Base-by-base conservation (phyloP, 805 yeast species). In the Wickerhamomyces mucosus region DNA sequence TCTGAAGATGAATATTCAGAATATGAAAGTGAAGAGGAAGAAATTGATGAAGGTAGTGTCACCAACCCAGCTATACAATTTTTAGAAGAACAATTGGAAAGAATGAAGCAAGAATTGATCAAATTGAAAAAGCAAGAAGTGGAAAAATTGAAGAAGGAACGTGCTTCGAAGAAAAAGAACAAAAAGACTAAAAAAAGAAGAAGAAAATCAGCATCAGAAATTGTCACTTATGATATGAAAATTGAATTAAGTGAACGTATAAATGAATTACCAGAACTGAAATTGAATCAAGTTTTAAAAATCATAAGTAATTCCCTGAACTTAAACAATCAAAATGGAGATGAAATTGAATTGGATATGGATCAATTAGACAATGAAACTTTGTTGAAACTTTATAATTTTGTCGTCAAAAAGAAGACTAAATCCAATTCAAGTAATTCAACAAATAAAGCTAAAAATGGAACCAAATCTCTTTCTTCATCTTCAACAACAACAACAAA, bases 291-390 rank as follows among this genome's bases (percentile, higher is more conserved):
- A 37, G 94, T 86, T 21, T 69, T 89, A 39, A 74, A 80, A 31
- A 85, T 92, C 40, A 85, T 92, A 43, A 80, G 80, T 50, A 92
- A 82, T 54, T 67, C 77, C 32, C 65, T 78, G 69, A 81, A 72
- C 38, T 65, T 70, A 45, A 68, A 55, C 46, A 63, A 50, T 43
- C 58, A 52, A 45, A 70, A 67, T 37, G 89, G 85, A 46, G 97
- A 89, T 36, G 97, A 92, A 62, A 92, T 92, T 39, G 98, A 92
- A 63, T 69, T 92, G 38, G 98, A 92, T 57, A 81, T 92, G 77
- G 96, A 92, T 53, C 80, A 80, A 57, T 68, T 92, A 45, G 95
- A 84, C 47, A 85, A 84, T 42, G 63, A 72, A 26, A 88, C 96
- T 2, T 69, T 89, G 33, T 60, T 83, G 53, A 82, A 83, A 50